Conservation (phyloP, 768 basidiomycete species). For the Agaricus blazei region DNA sequence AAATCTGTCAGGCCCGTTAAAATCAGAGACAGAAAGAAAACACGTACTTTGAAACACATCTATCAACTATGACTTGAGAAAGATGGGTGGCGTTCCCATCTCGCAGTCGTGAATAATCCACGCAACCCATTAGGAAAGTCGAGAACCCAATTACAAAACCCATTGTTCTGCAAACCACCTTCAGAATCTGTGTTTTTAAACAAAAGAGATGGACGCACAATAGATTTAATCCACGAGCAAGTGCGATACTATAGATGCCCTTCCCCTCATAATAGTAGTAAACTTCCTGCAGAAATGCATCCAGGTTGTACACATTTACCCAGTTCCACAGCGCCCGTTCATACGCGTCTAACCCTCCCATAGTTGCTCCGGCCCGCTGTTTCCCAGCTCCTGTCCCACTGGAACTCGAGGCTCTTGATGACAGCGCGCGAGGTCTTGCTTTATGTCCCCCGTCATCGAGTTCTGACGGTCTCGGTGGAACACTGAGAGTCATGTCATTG, state of each 20-base stretch:
- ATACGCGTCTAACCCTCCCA: slow-evolving; percentile 74
- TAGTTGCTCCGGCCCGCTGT: slow-evolving; percentile 34
- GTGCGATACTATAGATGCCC: slow-evolving; percentile 92
- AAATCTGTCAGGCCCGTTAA: neutral
- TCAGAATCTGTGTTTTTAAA: slow-evolving; percentile 6
- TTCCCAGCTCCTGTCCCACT: slow-evolving; percentile 25
- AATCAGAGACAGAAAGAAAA: neutral
- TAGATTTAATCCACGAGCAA: slow-evolving; percentile 88
- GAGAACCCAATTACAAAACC: slow-evolving; percentile 99
- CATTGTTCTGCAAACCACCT: slow-evolving; percentile 65
- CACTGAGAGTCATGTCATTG: slow-evolving; percentile 22
- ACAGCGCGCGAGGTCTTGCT: slow-evolving; percentile 2
- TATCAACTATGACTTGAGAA: slow-evolving; percentile 75
- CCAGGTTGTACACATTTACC: slow-evolving; percentile 98
- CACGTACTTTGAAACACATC: slow-evolving; percentile 78
- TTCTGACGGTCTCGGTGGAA: slow-evolving; percentile 65
- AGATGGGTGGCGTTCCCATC: slow-evolving; percentile 63
- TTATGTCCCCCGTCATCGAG: slow-evolving; percentile 36
- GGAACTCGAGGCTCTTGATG: slow-evolving; percentile 13
- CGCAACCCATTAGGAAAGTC: slow-evolving; percentile 90
- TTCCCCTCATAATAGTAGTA: slow-evolving; percentile 97
- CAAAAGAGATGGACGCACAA: slow-evolving; percentile 55
- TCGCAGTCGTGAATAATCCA: slow-evolving; percentile 83
- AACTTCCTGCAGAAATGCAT: slow-evolving; percentile 91
- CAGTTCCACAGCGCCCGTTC: slow-evolving; percentile 97